Evolutionary conservation across 805 yeast genomes (phyloP), one percentile per base, ranked within the genome.

Genomic region (Pichia nakasei): DNA sequence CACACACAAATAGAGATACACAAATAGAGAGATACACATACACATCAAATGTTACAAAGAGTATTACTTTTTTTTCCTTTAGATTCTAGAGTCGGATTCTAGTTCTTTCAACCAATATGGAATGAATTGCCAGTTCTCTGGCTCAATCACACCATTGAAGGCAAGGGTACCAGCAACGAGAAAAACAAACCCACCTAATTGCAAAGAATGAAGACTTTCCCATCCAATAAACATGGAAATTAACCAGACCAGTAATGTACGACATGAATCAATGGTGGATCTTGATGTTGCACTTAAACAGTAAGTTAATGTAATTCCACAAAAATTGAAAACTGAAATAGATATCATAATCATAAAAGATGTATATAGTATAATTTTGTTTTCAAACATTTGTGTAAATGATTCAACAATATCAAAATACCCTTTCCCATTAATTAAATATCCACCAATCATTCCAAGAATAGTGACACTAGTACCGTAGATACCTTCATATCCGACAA

Each of bases 401-500:
- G 82, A 68, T 45, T 73, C 70, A 4, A 56, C 58, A 52, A 81
- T 52, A 59, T 83, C 83, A 60, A 79, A 80, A 15, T 72, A 69
- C 13, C 80, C 78, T 1, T 67, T 57, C 0, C 78, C 78, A 15
- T 70, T 50, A 1, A 69, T 44, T 17, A 68, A 44, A 56, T 73
- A 68, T 6, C 74, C 61, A 1, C 71, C 32, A 0, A 72, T 35
- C 75, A 81, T 72, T 1, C 64, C 66, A 1, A 63, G 35, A 1
- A 72, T 49, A 5, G 81, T 69, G 26, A 76, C 58, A 0, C 61
- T 27, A 1, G 72, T 60, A 3, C 94, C 94, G 56, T 73, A 83
- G 22, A 76, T 63, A 3, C 94, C 94, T 61, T 85, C 93, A 49
- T 70, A 78, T 34, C 83, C 87, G 17, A 85, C 93, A 46, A 84